Percentiles rank a stretch among this genome's conserved stretches.
Conservation (phyloP, 2,329 filamentous ascomycete species). For the Thelonectria discophora region DNA sequence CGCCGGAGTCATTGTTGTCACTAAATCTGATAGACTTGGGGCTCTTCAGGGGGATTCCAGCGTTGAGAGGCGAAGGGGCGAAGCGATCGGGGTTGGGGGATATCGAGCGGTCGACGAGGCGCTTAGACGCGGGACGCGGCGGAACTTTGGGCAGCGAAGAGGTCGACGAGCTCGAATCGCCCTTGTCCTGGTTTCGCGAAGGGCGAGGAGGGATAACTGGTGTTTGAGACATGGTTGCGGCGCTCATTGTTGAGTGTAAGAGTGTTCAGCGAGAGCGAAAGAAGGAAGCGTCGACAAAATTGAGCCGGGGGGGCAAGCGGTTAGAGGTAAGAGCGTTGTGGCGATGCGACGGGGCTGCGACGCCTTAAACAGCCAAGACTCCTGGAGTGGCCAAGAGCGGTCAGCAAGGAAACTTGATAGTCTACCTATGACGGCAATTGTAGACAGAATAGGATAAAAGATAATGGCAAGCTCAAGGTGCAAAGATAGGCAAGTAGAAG, state of each 20-base stretch:
- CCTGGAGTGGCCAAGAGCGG: conserved; percentile 33
- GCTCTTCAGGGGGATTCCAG: conserved; percentile 64
- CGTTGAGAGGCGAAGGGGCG: conserved; percentile 86
- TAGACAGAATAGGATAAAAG: conserved; percentile 17
- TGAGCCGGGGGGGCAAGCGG: conserved; percentile 18
- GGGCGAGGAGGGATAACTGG: conserved; percentile 68
- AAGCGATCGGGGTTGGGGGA: conserved; percentile 83
- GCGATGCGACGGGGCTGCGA: conserved; percentile 25
- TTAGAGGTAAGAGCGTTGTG: conserved; percentile 15
- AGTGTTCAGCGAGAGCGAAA: conserved; percentile 32
- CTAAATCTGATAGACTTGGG: conserved; percentile 48
- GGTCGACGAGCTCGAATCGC: conserved; percentile 44
- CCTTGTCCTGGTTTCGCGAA: conserved; percentile 58
- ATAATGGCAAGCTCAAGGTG: conserved; percentile 5
- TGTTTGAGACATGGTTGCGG: conserved; percentile 58
- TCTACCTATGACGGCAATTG: not conserved
- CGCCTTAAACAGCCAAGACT: conserved; percentile 23
- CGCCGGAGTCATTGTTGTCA: conserved; percentile 48
- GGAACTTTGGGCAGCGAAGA: conserved; percentile 73
- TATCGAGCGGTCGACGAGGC: conserved; percentile 73
- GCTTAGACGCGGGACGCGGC: conserved; percentile 77
- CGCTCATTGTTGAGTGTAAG: conserved; percentile 53
- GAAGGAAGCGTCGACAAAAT: conserved; percentile 12
- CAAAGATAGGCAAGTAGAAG: not conserved
- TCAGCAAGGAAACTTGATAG: conserved; percentile 29